A percentile compares a stretch with the other conserved stretches of the same genome.
phyloP scores from a whole-genome alignment of 805 yeast genomes.

The Zygosaccharomyces siamensis region DNA sequence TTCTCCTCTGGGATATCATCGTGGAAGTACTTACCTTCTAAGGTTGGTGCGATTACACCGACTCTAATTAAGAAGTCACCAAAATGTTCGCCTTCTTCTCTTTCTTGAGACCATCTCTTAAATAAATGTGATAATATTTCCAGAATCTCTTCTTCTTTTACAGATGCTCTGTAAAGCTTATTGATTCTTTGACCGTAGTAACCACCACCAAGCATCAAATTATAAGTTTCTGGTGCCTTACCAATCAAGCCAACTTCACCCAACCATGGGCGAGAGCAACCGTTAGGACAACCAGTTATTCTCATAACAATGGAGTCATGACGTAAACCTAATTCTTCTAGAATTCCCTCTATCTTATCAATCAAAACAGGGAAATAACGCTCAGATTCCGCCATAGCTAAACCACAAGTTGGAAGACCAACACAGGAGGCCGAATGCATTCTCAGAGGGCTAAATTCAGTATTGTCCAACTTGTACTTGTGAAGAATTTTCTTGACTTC shows the following conservation, averaged over 20 bases:
- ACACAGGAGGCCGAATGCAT: conserved; percentile 94
- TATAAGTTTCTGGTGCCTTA: conserved; percentile 89
- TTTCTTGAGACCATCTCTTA: conserved; percentile 90
- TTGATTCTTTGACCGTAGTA: conserved; percentile 89
- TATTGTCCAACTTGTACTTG: conserved; percentile 76
- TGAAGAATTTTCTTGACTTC: conserved; percentile 59
- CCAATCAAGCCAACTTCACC: conserved; percentile 96
- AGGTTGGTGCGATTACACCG: conserved; percentile 84
- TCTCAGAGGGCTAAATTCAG: conserved; percentile 77
- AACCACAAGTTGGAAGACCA: conserved; percentile 97
- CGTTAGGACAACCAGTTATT: conserved; percentile 99
- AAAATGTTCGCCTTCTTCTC: conserved; percentile 87
- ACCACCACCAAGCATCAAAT: conserved; percentile 93
- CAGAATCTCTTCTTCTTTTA: conserved; percentile 85
- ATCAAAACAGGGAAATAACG: conserved; percentile 78
- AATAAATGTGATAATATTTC: conserved; percentile 75
- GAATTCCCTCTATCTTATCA: conserved; percentile 72
- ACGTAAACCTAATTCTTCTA: conserved; percentile 88
- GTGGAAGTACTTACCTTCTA: conserved; percentile 91
- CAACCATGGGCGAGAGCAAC: conserved; percentile 97
- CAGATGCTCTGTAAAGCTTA: conserved; percentile 80
- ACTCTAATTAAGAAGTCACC: conserved; percentile 88
- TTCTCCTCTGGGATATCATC: conserved; percentile 85
- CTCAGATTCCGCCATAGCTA: conserved; percentile 98
- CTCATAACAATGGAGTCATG: conserved; percentile 94